Evolutionary conservation across 2,329 filamentous ascomycete species (phyloP).

Genomic region (Penicillium sp.): DNA sequence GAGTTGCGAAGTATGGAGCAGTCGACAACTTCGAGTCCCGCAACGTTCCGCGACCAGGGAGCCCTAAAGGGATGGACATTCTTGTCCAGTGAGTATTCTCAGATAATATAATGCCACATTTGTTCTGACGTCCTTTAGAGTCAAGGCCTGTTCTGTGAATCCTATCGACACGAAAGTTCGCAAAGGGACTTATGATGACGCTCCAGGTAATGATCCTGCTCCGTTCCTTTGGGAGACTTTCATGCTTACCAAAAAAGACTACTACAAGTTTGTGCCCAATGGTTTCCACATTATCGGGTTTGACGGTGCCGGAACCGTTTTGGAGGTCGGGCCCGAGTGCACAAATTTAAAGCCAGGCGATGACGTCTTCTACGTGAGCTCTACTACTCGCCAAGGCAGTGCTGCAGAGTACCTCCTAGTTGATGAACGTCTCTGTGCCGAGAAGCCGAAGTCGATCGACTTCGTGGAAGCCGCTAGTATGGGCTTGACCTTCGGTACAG

Average conservation of each 20-base stretch:
- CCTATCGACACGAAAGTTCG: slow-evolving; percentile 45
- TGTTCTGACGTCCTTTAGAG: slow-evolving; percentile 20
- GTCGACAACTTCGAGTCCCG: slow-evolving; percentile 20
- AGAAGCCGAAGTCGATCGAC: slow-evolving; percentile 44
- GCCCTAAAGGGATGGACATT: slow-evolving; percentile 37
- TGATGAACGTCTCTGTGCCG: slow-evolving; percentile 42
- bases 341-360: slow-evolving; percentile 46
- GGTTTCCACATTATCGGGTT: slow-evolving; percentile 47
- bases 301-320: slow-evolving; percentile 47
- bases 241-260: slow-evolving; percentile 25
- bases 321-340: slow-evolving; percentile 35
- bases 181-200: slow-evolving; percentile 40
- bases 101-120: neutral
- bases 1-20: slow-evolving; percentile 20
- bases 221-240: neutral
- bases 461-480: slow-evolving; percentile 48
- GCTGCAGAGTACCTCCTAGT: slow-evolving; percentile 49
- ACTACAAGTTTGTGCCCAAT: slow-evolving; percentile 32
- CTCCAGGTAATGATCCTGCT: slow-evolving; percentile 24
- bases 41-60: slow-evolving; percentile 28
- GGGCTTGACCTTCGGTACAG: slow-evolving; percentile 49
- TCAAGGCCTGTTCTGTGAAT: slow-evolving; percentile 43
- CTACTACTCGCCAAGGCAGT: slow-evolving; percentile 43
- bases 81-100: slow-evolving; percentile 33
- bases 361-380: slow-evolving; percentile 48